Percentiles rank a stretch among this genome's conserved stretches.
These are phyloP conservation scores for Thelonectria blattea DNA, from an alignment of 2,329 filamentous ascomycete species.

Conservation along the genomic window DNA sequence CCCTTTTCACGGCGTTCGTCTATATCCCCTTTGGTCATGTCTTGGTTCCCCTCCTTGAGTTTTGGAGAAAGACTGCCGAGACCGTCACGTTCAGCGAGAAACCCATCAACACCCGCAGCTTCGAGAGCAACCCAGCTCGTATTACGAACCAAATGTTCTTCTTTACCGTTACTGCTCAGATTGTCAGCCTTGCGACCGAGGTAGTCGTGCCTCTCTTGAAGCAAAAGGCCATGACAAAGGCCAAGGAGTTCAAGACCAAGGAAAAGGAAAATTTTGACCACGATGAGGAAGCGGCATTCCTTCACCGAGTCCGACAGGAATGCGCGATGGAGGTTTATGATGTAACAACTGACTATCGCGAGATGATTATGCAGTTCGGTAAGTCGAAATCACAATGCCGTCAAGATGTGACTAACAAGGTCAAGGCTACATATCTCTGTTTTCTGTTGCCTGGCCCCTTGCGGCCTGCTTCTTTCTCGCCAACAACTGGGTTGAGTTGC, in stretches of 20 bases:
- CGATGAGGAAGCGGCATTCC: constrained; percentile 79
- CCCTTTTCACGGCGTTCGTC: constrained; percentile 92
- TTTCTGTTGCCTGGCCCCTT: constrained; percentile 95
- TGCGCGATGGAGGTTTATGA: constrained; percentile 85
- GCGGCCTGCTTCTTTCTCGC: constrained; percentile 86
- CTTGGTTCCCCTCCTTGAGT: constrained; percentile 83
- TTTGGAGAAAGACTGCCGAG: constrained; percentile 77
- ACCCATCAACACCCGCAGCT: constrained; percentile 68
- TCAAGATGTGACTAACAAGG: constrained; percentile 10
- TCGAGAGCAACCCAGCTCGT: constrained; percentile 81
- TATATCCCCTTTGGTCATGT: constrained; percentile 90
- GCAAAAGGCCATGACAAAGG: constrained; percentile 77
- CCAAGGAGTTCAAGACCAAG: constrained; percentile 74
- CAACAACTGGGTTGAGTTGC: constrained; percentile 96
- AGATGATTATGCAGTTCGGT: constrained; percentile 88
- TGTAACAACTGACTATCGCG: constrained; percentile 86
- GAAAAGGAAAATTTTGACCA: constrained; percentile 66
- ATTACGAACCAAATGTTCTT: constrained; percentile 94
- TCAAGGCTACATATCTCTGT: constrained; percentile 82
- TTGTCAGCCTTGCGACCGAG: constrained; percentile 86
- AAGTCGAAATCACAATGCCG: constrained; percentile 32
- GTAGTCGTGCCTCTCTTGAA: constrained; percentile 86
- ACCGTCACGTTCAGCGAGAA: constrained; percentile 79
- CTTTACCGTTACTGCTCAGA: constrained; percentile 91
- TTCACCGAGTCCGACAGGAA: constrained; percentile 82